Evolutionary conservation across 2,329 filamentous ascomycete genomes (phyloP), one percentile per base, ranked within the genome.

Genomic region (Botrytis deweyae): DNA sequence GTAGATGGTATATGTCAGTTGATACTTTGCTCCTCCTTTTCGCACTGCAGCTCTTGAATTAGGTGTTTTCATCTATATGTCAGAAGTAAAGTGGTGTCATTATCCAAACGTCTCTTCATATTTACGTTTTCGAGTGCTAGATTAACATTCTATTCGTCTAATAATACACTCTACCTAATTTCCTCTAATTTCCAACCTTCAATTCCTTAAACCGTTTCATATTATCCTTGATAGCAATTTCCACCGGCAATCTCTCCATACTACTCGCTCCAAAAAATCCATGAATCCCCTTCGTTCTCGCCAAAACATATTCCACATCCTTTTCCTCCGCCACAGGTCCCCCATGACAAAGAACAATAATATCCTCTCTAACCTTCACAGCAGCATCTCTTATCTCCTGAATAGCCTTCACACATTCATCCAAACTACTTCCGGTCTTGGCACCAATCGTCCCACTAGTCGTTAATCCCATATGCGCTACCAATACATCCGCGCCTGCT

Each of bases 241-340:
- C 91, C 18, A 92, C 90, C 0, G 91, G 90, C 75, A 92, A 81
- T 62, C 90, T 83, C 81, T 93, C 91, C 88, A 93, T 91, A 72
- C 88, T 89, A 75, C 89, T 92, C 18, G 91, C 91, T 0, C 91
- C 91, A 78, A 89, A 92, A 80, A 93, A 93, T 0, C 91, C 91
- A 82, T 92, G 90, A n/a, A 92, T 83, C 0, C 90, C 90, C 58
- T 84, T 86, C 0, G 89, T 90, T 76, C 86, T 83, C 36, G 84
- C 84, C 44, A 93, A 83, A 16, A 93, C 87, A 79, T 88, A 91
- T 76, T 87, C 83, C 0, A 90, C 90, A 80, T 93, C 90, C 65
- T 88, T 83, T 0, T 89, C 89, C 70, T 85, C 85, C 5, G 90
- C 89, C 76, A 93, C 91, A 0, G 91, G 90, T 0, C 91, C 91